phyloP scores from a whole-genome alignment of 345 rosid genomes.

The Brassica nigra region DNA sequence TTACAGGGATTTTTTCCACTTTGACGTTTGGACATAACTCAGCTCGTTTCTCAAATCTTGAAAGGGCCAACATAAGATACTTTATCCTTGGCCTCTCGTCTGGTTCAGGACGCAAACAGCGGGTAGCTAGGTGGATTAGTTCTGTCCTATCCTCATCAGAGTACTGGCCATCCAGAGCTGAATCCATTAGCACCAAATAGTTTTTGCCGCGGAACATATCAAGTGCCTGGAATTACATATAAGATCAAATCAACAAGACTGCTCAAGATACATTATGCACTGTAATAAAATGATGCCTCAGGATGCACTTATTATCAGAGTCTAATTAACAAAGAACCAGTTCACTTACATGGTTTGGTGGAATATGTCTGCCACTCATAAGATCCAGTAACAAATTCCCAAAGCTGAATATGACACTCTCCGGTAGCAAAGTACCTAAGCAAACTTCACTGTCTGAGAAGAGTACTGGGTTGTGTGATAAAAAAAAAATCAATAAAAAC shows the following conservation, averaged over 20 bases:
- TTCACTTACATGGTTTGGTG: conserved; percentile 82
- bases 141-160: conserved; percentile 97
- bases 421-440: conserved; percentile 91
- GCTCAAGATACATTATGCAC: too few species aligned
- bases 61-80: conserved; percentile 75
- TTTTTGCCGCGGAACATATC: conserved; percentile 92
- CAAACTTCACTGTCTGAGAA: conserved; percentile 25
- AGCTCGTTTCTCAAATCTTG: conserved; percentile 79
- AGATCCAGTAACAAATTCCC: conserved; percentile 95
- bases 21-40: conserved; percentile 55
- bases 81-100: conserved; percentile 92
- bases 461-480: background rate
- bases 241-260: background rate
- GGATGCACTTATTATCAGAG: too few species aligned
- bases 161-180: conserved; percentile 92
- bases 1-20: conserved; percentile 34
- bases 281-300: too few species aligned
- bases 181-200: conserved; percentile 91
- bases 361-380: conserved; percentile 96
- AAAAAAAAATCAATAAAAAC: background rate
- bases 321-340: too few species aligned
- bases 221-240: conserved; percentile 68
- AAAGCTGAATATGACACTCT: conserved; percentile 95
- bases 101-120: conserved; percentile 88
- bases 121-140: conserved; percentile 80